Base-by-base conservation (phyloP, 2,329 filamentous ascomycete species). In the Pseudogymnoascus sp. region DNA sequence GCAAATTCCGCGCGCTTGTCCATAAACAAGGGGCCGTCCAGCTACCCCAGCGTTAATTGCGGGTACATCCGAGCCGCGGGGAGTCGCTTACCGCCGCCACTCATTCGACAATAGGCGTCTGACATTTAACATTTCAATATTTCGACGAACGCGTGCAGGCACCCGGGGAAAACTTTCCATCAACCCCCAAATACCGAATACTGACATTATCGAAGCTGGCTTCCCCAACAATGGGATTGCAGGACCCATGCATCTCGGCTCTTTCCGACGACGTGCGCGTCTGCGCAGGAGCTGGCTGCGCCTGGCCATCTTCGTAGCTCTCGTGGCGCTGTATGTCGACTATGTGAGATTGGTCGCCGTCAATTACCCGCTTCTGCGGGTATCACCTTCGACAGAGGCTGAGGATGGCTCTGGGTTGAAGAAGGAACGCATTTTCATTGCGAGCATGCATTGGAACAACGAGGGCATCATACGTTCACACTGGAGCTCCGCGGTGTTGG, bases 361-460 rank as follows among this genome's bases (percentile, higher is more conserved):
- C 61, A 63, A 4, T 47, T 35, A 62, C 29, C 59, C 62, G 24
- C 26, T 47, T 31, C 61, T 3, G 4, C 62, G 64, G 61, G 59
- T 65, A 21, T 38, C 62, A 24, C 24, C 59, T 40, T 47, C 50
- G 3, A 14, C 61, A 10, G 47, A n/a, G 7, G 53, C 61, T 16
- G 11, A 38, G 3, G 53, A 61, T 62, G 65, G 33, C 63, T 62
- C 44, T 40, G 38, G 59, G 19, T 8, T 24, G 26, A 26, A 14
- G 19, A 61, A 62, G 40, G 26, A 77, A 69, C 75, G 77, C 66
- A 81, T 91, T 65, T 91, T 85, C 75, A 88, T 91, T 65, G 84
- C 86, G 4, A 84, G 83, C 65, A 84, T 87, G 71, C 86, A 89
- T 70, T 89, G 86, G 80, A 90, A 88, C 69, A 84, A 84, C 66